Evolutionary conservation across 371 early-diverging fungal species (phyloP).

Genomic region (Mucor mucedo): DNA sequence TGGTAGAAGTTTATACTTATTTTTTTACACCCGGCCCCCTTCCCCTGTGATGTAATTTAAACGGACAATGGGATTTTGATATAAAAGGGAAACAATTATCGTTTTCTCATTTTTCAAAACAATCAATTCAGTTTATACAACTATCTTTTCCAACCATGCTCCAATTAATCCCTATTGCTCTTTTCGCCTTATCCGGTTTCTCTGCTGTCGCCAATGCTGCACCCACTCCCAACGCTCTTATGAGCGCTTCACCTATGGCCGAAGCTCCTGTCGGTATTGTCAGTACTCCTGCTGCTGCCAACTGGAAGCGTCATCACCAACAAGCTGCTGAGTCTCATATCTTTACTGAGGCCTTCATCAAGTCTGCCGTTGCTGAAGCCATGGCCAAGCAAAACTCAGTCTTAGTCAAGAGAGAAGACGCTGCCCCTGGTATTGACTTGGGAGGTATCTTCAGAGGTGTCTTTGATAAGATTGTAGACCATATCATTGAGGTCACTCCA

Average conservation of each 20-base stretch:
- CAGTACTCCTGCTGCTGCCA: background rate
- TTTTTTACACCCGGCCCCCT: background rate
- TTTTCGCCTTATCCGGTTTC: slow-evolving; percentile 11
- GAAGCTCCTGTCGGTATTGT: background rate
- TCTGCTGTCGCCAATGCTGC: slow-evolving; percentile 9
- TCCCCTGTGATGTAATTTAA: slow-evolving; percentile 12
- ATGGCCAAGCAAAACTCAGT: background rate
- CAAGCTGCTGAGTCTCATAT: background rate
- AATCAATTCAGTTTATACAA: slow-evolving; percentile 15
- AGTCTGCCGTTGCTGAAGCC: slow-evolving; percentile 3
- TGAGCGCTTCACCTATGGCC: background rate
- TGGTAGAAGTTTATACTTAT: background rate
- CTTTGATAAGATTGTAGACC: slow-evolving; percentile 10
- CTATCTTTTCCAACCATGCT: slow-evolving; percentile 3
- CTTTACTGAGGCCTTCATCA: background rate
- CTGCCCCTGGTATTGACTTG: background rate
- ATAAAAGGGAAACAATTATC: background rate
- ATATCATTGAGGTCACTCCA: slow-evolving; percentile 14
- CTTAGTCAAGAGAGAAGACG: slow-evolving; percentile 1
- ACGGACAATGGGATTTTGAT: background rate
- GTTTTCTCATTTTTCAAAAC: background rate
- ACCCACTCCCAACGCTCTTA: slow-evolving; percentile 2
- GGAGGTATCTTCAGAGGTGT: slow-evolving; percentile 8
- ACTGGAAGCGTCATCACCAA: slow-evolving; percentile 6
- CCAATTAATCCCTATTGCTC: slow-evolving; percentile 10